Conservation (phyloP, 768 basidiomycete genomes). For the Myochromella boudieri region DNA sequence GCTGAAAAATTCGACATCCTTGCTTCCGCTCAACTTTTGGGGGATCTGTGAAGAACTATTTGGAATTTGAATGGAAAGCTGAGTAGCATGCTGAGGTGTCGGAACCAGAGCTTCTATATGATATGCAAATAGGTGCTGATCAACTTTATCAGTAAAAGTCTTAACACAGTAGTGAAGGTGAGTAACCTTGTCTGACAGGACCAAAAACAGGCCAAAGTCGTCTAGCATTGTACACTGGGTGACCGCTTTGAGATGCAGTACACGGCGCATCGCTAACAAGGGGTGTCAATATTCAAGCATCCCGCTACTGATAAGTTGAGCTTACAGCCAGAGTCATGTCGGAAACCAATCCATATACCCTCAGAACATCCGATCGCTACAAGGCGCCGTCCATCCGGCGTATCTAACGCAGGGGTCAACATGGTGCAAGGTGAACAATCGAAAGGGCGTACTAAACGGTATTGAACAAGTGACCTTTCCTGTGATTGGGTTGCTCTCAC, state of each 20-base stretch:
- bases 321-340: constrained; percentile 83
- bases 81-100: constrained; percentile 65
- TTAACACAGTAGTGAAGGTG: constrained; percentile 17
- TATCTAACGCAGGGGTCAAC: constrained; percentile 51
- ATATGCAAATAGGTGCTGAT: constrained; percentile 83
- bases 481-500: constrained; percentile 65
- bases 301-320: background rate
- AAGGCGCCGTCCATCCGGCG: constrained; percentile 75
- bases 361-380: constrained; percentile 91
- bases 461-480: constrained; percentile 94
- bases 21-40: constrained; percentile 84
- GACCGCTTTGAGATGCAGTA: constrained; percentile 88
- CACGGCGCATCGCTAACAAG: constrained; percentile 76
- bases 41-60: constrained; percentile 56
- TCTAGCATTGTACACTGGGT: constrained; percentile 94
- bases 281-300: constrained; percentile 31
- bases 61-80: constrained; percentile 40
- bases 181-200: constrained; percentile 84
- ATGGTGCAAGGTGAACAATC: background rate
- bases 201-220: constrained; percentile 95
- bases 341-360: constrained; percentile 93
- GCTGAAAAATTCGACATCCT: constrained; percentile 94
- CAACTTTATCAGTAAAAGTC: background rate
- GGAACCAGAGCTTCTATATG: constrained; percentile 97
- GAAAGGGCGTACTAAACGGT: constrained; percentile 70